phyloP scores from a whole-genome alignment of 257 asterid genomes.

The Parsonsia alboflavescens region DNA sequence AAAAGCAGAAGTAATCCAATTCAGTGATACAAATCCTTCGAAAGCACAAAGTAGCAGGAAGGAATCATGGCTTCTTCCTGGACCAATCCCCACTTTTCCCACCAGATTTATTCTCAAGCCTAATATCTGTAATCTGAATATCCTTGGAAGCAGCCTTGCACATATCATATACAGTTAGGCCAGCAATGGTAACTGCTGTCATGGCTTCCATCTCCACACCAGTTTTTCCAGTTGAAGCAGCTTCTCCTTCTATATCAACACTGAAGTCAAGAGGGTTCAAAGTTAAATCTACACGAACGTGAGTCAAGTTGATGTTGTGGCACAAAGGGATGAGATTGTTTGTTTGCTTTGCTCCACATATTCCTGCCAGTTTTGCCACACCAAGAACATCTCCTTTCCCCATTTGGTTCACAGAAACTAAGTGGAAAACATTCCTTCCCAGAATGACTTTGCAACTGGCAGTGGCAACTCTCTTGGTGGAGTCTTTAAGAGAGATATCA shows the following conservation, averaged over 20 bases:
- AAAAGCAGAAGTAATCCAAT: too few species aligned
- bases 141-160: slow-evolving; percentile 83
- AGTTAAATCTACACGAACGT: slow-evolving; percentile 45
- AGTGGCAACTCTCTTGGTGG: slow-evolving; percentile 56
- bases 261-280: slow-evolving; percentile 50
- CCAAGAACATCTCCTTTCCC: slow-evolving; percentile 77
- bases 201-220: slow-evolving; percentile 96
- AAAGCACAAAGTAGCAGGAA: too few species aligned
- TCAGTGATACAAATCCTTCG: too few species aligned
- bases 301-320: slow-evolving; percentile 64
- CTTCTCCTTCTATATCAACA: slow-evolving; percentile 60
- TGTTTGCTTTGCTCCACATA: slow-evolving; percentile 72
- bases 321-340: slow-evolving; percentile 79
- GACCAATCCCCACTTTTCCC: slow-evolving; percentile 88
- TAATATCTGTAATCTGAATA: slow-evolving; percentile 51
- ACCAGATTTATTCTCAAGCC: slow-evolving; percentile 68
- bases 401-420: slow-evolving; percentile 74
- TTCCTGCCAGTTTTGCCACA: slow-evolving; percentile 75
- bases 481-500: slow-evolving; percentile 63
- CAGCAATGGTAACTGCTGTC: slow-evolving; percentile 69
- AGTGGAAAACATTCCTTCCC: slow-evolving; percentile 55
- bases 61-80: slow-evolving; percentile 27
- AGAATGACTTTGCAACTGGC: slow-evolving; percentile 77
- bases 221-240: slow-evolving; percentile 52
- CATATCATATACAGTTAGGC: slow-evolving; percentile 85